These are phyloP conservation scores for Apiotrichum gracile DNA, from an alignment of 1,284 basidiomycete species.

Conservation along the genomic window DNA sequence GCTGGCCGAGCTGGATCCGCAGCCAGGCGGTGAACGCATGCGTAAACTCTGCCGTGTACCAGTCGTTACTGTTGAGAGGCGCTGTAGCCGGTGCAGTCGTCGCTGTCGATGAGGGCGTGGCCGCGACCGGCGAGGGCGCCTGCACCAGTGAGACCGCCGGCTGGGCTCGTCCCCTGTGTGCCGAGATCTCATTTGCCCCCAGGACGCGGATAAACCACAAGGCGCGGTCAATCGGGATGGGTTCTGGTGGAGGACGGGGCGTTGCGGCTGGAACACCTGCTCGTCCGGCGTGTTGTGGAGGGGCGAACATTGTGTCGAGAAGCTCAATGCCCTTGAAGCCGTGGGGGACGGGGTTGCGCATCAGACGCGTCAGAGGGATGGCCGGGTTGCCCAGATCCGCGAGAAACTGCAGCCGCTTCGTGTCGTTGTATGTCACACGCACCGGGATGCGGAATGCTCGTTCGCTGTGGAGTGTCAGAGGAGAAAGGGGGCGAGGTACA, in stretches of 20 bases:
- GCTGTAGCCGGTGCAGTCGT: constrained; percentile 35
- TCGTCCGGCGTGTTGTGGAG: constrained; percentile 13
- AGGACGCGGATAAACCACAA: constrained; percentile 93
- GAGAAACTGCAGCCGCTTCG: constrained; percentile 82
- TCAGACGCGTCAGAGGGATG: constrained; percentile 81
- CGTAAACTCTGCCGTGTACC: constrained; percentile 88
- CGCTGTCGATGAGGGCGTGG: constrained; percentile 34
- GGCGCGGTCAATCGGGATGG: constrained; percentile 78
- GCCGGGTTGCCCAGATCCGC: constrained; percentile 81
- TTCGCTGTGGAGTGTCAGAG: constrained; percentile 49
- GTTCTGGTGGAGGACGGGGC: constrained; percentile 49
- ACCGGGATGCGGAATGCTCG: constrained; percentile 77
- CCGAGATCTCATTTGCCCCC: constrained; percentile 88
- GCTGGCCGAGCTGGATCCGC: constrained; percentile 79
- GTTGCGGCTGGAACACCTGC: constrained; percentile 1
- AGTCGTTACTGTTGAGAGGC: constrained; percentile 61
- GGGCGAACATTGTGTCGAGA: constrained; percentile 71
- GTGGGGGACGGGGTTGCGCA: constrained; percentile 79
- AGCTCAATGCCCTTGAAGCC: constrained; percentile 87
- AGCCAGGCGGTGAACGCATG: constrained; percentile 79
- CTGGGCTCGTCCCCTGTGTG: constrained; percentile 52
- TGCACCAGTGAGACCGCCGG: constrained; percentile 22
- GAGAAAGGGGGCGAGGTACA: neutral
- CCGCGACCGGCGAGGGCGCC: constrained; percentile 31
- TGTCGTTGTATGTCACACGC: constrained; percentile 83